Evolutionary conservation across 805 yeast genomes (phyloP).

Genomic region (Teunomyces cretensis): DNA sequence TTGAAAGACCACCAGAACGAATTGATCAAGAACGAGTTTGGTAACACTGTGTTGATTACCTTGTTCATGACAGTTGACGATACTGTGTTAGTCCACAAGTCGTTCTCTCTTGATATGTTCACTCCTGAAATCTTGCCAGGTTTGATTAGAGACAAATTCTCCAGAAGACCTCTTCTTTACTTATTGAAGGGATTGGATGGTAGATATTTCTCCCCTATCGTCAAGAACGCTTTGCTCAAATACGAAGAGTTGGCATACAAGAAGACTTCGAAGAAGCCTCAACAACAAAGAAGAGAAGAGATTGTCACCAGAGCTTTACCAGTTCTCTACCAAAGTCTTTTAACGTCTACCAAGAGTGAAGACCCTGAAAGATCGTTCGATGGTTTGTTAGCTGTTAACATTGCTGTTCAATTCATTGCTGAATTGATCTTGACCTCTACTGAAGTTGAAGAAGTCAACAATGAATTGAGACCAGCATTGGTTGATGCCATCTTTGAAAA

Average conservation of each 20-base stretch:
- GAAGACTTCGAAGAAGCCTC: slow-evolving; percentile 83
- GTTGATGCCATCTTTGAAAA: slow-evolving; percentile 56
- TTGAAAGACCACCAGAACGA: slow-evolving; percentile 75
- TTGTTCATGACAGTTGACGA: slow-evolving; percentile 89
- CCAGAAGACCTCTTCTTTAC: slow-evolving; percentile 86
- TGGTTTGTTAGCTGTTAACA: slow-evolving; percentile 57
- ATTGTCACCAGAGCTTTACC: slow-evolving; percentile 66
- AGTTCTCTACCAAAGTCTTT: slow-evolving; percentile 54
- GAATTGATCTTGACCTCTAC: slow-evolving; percentile 68
- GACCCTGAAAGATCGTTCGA: slow-evolving; percentile 45
- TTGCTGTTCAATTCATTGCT: slow-evolving; percentile 80
- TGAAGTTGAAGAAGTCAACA: slow-evolving; percentile 39
- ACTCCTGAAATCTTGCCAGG: slow-evolving; percentile 50
- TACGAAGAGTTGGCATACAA: slow-evolving; percentile 57
- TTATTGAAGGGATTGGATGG: slow-evolving; percentile 76
- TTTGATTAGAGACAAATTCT: slow-evolving; percentile 67
- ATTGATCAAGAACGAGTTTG: slow-evolving; percentile 80
- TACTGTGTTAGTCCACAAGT: slow-evolving; percentile 76
- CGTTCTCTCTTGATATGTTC: slow-evolving; percentile 60
- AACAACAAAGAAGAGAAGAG: slow-evolving; percentile 71
- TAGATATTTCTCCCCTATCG: slow-evolving; percentile 73
- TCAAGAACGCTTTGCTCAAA: slow-evolving; percentile 56
- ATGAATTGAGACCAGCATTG: slow-evolving; percentile 45
- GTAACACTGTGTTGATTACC: slow-evolving; percentile 76
- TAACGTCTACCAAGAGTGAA: slow-evolving; percentile 21